phyloP scores from a whole-genome alignment of 306 rosid species.

The Cucurbita moschata region DNA sequence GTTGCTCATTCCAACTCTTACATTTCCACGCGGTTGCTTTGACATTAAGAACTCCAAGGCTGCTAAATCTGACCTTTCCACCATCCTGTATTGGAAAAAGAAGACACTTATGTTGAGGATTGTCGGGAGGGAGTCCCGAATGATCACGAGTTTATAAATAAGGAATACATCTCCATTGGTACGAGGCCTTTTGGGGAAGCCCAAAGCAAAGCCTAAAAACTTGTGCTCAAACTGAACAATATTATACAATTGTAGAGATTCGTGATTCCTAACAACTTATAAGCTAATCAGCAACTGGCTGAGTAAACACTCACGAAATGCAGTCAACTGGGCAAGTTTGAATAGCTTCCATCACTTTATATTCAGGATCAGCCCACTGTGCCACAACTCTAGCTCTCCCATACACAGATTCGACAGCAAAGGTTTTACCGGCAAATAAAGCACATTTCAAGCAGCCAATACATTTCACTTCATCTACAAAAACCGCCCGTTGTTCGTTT shows the following conservation, averaged over 20 bases:
- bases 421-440: slow-evolving; percentile 65
- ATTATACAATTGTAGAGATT: too few relatives aligned
- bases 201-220: too few relatives aligned
- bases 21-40: slow-evolving; percentile 85
- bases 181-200: too few relatives aligned
- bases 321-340: slow-evolving; percentile 85
- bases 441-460: slow-evolving; percentile 88
- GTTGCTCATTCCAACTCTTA: slow-evolving; percentile 55
- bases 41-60: slow-evolving; percentile 90
- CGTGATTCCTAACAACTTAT: too few relatives aligned
- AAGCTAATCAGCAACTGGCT: too few relatives aligned
- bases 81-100: slow-evolving; percentile 23
- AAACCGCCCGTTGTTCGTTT: slow-evolving; percentile 62
- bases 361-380: slow-evolving; percentile 79
- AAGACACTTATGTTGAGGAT: neutral
- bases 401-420: slow-evolving; percentile 79
- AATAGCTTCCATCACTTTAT: slow-evolving; percentile 57
- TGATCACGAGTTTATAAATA: too few relatives aligned
- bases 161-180: too few relatives aligned
- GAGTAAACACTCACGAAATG: slow-evolving; percentile 49
- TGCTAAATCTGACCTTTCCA: slow-evolving; percentile 65
- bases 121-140: too few relatives aligned
- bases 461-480: slow-evolving; percentile 84
- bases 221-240: too few relatives aligned
- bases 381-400: slow-evolving; percentile 93